A percentile compares a stretch with the other conserved stretches of the same genome.
Evolutionary conservation across 2,329 filamentous ascomycete species (phyloP).

Genomic region (Ascochyta rabiei): DNA sequence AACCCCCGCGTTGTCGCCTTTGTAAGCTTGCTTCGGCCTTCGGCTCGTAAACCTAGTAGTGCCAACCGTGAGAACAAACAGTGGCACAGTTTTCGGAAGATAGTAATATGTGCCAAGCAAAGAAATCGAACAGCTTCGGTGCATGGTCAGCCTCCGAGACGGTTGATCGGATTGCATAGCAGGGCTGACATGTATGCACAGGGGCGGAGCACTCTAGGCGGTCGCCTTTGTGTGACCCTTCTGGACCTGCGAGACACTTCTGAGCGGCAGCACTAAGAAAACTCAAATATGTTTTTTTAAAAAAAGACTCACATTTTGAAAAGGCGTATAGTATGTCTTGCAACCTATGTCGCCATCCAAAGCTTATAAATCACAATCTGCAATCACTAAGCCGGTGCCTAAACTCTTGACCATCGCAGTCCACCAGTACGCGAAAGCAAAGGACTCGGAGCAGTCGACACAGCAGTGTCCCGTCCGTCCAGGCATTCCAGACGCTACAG

Average conservation of each 20-base stretch:
- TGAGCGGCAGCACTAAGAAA: not conserved
- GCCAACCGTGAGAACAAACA: not conserved
- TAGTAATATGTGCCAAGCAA: not conserved
- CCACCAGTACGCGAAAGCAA: too few species aligned
- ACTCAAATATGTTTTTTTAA: not conserved
- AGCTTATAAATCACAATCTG: not conserved
- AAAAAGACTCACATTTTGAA: not conserved
- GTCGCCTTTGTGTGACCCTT: constrained; percentile 1
- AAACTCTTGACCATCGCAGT: too few species aligned
- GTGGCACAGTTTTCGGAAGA: not conserved
- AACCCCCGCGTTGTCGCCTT: not conserved
- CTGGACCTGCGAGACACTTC: not conserved
- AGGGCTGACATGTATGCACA: constrained; percentile 3
- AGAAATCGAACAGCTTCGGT: constrained; percentile 1
- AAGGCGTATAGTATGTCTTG: not conserved
- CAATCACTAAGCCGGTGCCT: not conserved
- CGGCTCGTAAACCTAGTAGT: not conserved
- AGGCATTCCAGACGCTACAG: constrained; percentile 14
- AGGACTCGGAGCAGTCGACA: not conserved
- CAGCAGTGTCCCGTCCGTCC: not conserved
- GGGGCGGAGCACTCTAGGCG: constrained; percentile 1
- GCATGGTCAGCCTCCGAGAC: constrained; percentile 9
- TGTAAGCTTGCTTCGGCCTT: not conserved
- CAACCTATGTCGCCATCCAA: not conserved
- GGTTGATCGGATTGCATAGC: constrained; percentile 8